Evolutionary conservation across 2,329 filamentous ascomycete genomes (phyloP).

Genomic region (Coniochaeta sp.): DNA sequence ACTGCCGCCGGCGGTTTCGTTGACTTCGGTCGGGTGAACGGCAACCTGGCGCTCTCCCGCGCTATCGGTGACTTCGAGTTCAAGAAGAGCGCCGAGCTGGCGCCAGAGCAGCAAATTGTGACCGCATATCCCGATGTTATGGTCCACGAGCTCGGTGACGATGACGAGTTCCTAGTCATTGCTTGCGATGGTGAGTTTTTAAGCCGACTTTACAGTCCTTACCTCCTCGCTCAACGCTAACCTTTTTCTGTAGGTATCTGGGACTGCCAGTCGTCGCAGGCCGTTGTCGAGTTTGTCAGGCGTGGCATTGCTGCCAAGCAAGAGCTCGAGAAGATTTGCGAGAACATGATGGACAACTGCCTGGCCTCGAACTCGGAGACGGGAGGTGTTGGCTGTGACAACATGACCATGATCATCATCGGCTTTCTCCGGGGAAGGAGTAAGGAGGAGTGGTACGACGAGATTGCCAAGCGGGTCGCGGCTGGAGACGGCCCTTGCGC

Average conservation of each 20-base stretch:
- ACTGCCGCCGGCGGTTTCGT: conserved; percentile 94
- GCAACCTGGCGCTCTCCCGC: conserved; percentile 91
- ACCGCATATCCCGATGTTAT: conserved; percentile 95
- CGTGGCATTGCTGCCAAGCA: conserved; percentile 96
- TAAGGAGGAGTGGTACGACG: conserved; percentile 98
- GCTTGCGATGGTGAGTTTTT: conserved; percentile 82
- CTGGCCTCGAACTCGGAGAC: conserved; percentile 96
- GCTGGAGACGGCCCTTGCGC: conserved; percentile 97
- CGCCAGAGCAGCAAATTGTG: conserved; percentile 97
- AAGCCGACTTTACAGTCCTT: background rate
- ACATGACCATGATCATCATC: conserved; percentile 97
- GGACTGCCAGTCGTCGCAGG: conserved; percentile 98
- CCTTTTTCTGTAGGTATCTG: conserved; percentile 68
- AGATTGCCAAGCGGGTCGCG: conserved; percentile 87
- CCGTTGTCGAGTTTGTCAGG: conserved; percentile 92
- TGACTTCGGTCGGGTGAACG: conserved; percentile 96
- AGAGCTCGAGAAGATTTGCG: conserved; percentile 88
- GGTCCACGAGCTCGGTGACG: conserved; percentile 79
- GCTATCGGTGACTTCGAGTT: conserved; percentile 99
- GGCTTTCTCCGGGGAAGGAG: conserved; percentile 84
- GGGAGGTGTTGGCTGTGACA: conserved; percentile 95
- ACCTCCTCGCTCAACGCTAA: background rate
- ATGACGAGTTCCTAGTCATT: conserved; percentile 93
- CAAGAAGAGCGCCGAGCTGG: conserved; percentile 96
- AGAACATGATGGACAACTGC: conserved; percentile 99